Percentiles rank a stretch among this genome's conserved stretches.
phyloP scores from a whole-genome alignment of 768 basidiomycete genomes.

The Lentinula boryana region DNA sequence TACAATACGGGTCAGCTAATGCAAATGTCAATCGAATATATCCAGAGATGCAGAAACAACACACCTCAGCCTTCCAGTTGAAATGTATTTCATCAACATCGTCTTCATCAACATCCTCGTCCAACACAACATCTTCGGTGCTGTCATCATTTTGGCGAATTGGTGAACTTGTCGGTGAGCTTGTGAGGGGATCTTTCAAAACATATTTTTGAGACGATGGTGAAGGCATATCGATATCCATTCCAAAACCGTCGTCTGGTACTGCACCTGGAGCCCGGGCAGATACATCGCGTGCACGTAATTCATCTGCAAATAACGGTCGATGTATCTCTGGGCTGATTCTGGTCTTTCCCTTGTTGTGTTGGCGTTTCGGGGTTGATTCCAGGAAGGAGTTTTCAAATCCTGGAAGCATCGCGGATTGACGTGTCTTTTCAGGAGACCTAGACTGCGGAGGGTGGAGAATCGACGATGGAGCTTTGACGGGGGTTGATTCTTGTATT shows the following conservation, averaged over 20 bases:
- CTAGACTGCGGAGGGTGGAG: constrained; percentile 8
- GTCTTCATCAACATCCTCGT: constrained; percentile 26
- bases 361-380: constrained; percentile 28
- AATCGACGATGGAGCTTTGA: constrained; percentile 7
- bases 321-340: constrained; percentile 1
- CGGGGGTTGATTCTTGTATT: background rate
- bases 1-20: constrained; percentile 55
- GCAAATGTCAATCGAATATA: background rate
- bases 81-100: constrained; percentile 30
- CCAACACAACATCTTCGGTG: constrained; percentile 27
- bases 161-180: background rate
- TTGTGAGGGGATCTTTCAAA: background rate
- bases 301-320: constrained; percentile 4
- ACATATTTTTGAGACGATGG: background rate
- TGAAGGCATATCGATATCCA: background rate
- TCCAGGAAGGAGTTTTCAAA: constrained; percentile 50
- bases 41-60: background rate
- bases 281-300: background rate
- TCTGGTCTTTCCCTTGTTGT: constrained; percentile 7
- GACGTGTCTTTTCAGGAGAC: constrained; percentile 30
- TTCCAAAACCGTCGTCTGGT: background rate
- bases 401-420: constrained; percentile 34
- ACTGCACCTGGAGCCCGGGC: constrained; percentile 1
- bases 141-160: constrained; percentile 15
- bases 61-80: constrained; percentile 54